These are phyloP conservation scores for Lolium multiflorum DNA, from an alignment of 176 grass and related monocot genomes.

Conservation along the genomic window DNA sequence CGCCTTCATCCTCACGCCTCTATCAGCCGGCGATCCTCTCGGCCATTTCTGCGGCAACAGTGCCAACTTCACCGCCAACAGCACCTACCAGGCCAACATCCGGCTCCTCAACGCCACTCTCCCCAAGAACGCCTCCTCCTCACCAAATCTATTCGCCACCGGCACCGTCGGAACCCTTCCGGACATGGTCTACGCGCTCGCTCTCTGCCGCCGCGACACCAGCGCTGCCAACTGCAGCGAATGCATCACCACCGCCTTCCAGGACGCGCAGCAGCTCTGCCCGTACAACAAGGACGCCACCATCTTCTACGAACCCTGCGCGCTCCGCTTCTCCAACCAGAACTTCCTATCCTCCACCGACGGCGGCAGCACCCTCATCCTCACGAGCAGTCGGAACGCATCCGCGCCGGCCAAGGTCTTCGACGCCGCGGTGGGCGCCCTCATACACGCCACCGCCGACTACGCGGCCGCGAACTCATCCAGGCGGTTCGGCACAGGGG, in stretches of 20 bases:
- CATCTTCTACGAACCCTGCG: constrained; percentile 60
- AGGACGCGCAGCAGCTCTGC: constrained; percentile 32
- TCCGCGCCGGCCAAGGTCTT: neutral
- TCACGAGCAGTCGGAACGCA: constrained; percentile 26
- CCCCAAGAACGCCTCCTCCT: constrained; percentile 14
- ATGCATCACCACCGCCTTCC: constrained; percentile 20
- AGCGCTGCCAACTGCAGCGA: neutral
- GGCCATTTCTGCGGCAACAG: neutral
- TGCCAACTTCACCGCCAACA: neutral
- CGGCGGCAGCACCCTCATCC: fast-evolving
- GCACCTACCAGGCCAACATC: constrained; percentile 49
- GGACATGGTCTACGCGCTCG: constrained; percentile 31
- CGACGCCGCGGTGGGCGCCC: constrained; percentile 1
- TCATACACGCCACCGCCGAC: constrained; percentile 42
- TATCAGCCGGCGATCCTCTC: no score
- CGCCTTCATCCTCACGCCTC: neutral
- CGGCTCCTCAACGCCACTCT: neutral
- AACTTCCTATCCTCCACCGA: constrained; percentile 31
- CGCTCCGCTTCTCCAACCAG: constrained; percentile 58
- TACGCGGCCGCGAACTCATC: constrained; percentile 52
- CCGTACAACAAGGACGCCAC: neutral
- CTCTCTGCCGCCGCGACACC: constrained; percentile 44
- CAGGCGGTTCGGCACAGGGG: constrained; percentile 46
- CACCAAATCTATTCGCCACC: neutral
- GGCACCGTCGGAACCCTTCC: neutral